phyloP scores from a whole-genome alignment of 805 yeast species.

The Phaffomyces antillensis region DNA sequence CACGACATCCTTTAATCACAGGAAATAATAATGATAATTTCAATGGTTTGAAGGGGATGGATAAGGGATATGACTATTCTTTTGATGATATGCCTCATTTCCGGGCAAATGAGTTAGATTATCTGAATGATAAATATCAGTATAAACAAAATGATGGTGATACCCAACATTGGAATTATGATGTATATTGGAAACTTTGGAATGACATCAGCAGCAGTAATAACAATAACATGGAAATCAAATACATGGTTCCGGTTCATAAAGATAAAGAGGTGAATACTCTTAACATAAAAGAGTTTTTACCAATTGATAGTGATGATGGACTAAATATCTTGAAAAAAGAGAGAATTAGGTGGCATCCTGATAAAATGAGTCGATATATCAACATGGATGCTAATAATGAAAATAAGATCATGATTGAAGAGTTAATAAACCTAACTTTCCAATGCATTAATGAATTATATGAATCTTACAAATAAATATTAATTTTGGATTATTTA shows the following conservation, averaged over 20 bases:
- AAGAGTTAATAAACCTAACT: slow-evolving; percentile 28
- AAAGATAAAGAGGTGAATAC: slow-evolving; percentile 23
- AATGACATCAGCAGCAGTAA: slow-evolving; percentile 12
- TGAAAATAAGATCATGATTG: slow-evolving; percentile 4
- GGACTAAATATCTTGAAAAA: slow-evolving; percentile 24
- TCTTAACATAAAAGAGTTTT: slow-evolving; percentile 12
- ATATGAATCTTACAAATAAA: slow-evolving; percentile 23
- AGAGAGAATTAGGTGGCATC: slow-evolving; percentile 66
- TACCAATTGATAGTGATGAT: slow-evolving; percentile 2
- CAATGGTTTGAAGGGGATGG: too few relatives aligned
- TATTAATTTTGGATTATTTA: too few relatives aligned
- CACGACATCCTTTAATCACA: slow-evolving; percentile 3
- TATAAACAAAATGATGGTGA: neutral
- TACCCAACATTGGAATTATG: slow-evolving; percentile 6
- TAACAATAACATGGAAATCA: slow-evolving; percentile 10
- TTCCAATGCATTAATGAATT: slow-evolving; percentile 37
- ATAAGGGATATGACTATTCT: slow-evolving; percentile 12
- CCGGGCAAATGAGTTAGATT: slow-evolving; percentile 1
- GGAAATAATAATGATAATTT: neutral
- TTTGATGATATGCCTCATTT: slow-evolving; percentile 17
- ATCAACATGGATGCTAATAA: slow-evolving; percentile 11
- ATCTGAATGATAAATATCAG: neutral
- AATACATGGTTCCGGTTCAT: slow-evolving; percentile 21
- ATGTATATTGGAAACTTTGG: slow-evolving; percentile 25
- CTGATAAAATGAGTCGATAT: slow-evolving; percentile 46